A percentile compares a stretch with the other conserved stretches of the same genome.
These are phyloP conservation scores for Paecilomyces niveus DNA, from an alignment of 2,329 filamentous ascomycete genomes.

Conservation along the genomic window DNA sequence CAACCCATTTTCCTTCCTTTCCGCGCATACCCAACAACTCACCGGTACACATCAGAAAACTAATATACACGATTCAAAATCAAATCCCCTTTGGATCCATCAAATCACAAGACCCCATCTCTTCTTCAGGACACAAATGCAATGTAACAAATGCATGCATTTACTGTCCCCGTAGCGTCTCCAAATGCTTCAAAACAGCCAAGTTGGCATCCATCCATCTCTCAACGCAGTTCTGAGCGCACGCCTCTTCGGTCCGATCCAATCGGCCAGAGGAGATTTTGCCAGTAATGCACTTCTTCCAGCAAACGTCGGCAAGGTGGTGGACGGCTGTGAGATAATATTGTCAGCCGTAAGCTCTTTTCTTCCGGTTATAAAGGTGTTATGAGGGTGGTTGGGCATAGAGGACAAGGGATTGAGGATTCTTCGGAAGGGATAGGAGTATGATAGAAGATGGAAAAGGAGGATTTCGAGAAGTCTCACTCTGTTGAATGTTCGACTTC, in stretches of 20 bases:
- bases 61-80: neutral
- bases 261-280: constrained; percentile 65
- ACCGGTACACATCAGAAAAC: neutral
- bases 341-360: constrained; percentile 6
- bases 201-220: constrained; percentile 86
- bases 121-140: neutral
- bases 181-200: constrained; percentile 76
- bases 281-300: constrained; percentile 83
- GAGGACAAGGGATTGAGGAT: no score
- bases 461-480: constrained; percentile 27
- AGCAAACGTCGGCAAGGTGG: constrained; percentile 70
- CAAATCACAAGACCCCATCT: neutral
- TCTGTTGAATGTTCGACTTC: constrained; percentile 56
- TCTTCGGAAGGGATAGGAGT: no score
- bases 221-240: constrained; percentile 87
- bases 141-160: neutral
- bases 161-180: constrained; percentile 49
- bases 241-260: constrained; percentile 71
- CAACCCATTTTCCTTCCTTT: neutral
- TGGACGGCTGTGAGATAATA: constrained; percentile 49
- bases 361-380: neutral
- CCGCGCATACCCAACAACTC: neutral
- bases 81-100: neutral
- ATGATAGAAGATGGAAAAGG: neutral
- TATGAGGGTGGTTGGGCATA: neutral